phyloP scores from a whole-genome alignment of 1,284 basidiomycete species.

The Ceratobasidium theobromae region DNA sequence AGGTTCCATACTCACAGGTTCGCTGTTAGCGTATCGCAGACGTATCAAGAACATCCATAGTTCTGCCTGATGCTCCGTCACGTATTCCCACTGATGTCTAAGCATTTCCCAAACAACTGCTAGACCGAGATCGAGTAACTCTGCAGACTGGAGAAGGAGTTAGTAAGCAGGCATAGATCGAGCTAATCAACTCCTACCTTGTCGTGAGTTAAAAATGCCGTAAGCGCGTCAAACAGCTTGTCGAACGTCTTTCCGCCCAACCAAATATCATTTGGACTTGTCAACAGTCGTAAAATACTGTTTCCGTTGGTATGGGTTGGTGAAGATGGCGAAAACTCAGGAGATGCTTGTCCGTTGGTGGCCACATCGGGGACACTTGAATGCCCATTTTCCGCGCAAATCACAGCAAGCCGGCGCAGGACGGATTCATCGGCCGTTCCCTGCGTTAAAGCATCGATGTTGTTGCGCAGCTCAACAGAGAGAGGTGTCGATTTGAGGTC shows the following conservation, averaged over 20 bases:
- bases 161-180: not conserved
- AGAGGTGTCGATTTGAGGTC: slow-evolving; percentile 2
- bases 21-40: slow-evolving; percentile 66
- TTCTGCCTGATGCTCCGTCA: slow-evolving; percentile 73
- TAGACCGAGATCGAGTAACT: slow-evolving; percentile 68
- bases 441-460: slow-evolving; percentile 55
- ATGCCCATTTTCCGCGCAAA: slow-evolving; percentile 29
- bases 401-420: slow-evolving; percentile 58
- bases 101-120: slow-evolving; percentile 76
- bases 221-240: slow-evolving; percentile 60
- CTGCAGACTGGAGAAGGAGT: slow-evolving; percentile 51
- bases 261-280: slow-evolving; percentile 53
- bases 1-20: slow-evolving; percentile 54
- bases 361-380: not conserved
- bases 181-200: slow-evolving; percentile 50
- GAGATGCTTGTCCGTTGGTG: slow-evolving; percentile 7
- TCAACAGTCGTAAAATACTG: not conserved
- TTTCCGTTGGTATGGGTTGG: slow-evolving; percentile 19
- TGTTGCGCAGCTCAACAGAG: slow-evolving; percentile 51
- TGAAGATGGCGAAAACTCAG: slow-evolving; percentile 19
- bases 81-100: slow-evolving; percentile 60
- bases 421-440: slow-evolving; percentile 53
- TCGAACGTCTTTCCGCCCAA: slow-evolving; percentile 64
- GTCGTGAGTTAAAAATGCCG: slow-evolving; percentile 58
- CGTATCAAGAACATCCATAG: slow-evolving; percentile 63